Percentiles rank a stretch among this genome's conserved stretches.
Evolutionary conservation across 2,329 filamentous ascomycete genomes (phyloP).

Genomic region (Epichloe gansuensis): DNA sequence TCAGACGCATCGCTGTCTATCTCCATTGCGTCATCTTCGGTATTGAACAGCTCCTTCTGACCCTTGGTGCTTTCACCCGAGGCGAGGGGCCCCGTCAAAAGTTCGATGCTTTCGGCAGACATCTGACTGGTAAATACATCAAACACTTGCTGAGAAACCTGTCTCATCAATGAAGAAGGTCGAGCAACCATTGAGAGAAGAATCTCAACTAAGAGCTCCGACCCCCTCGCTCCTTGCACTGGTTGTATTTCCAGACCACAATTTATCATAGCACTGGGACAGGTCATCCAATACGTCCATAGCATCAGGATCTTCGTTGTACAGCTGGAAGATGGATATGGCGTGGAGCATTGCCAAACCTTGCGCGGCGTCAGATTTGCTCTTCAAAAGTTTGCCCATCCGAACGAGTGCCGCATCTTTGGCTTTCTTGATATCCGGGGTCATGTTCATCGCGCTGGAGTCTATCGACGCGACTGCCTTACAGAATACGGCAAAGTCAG

Average conservation of each 20-base stretch:
- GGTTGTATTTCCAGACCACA: slow-evolving; percentile 35
- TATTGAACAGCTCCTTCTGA: slow-evolving; percentile 74
- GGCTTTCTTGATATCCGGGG: slow-evolving; percentile 40
- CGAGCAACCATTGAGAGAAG: slow-evolving; percentile 82
- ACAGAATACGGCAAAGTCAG: slow-evolving; percentile 42
- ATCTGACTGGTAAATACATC: slow-evolving; percentile 67
- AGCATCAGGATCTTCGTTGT: slow-evolving; percentile 80
- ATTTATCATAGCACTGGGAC: slow-evolving; percentile 59
- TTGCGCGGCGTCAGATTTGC: slow-evolving; percentile 31
- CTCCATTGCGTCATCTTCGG: slow-evolving; percentile 48
- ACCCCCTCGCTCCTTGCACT: slow-evolving; percentile 43
- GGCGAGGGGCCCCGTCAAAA: slow-evolving; percentile 54
- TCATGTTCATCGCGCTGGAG: slow-evolving; percentile 39
- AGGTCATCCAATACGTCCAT: slow-evolving; percentile 73
- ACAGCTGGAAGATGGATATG: slow-evolving; percentile 75
- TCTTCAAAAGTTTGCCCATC: slow-evolving; percentile 40
- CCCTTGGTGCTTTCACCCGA: slow-evolving; percentile 73
- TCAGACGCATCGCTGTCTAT: slow-evolving; percentile 32
- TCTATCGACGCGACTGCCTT: slow-evolving; percentile 42
- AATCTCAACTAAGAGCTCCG: slow-evolving; percentile 73
- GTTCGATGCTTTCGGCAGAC: slow-evolving; percentile 57
- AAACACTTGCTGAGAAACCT: slow-evolving; percentile 82
- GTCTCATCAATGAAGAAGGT: slow-evolving; percentile 71
- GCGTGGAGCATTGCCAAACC: slow-evolving; percentile 74
- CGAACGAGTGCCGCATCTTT: slow-evolving; percentile 39